Evolutionary conservation across 2,329 filamentous ascomycete species (phyloP).

Genomic region (Lachnellula arida): DNA sequence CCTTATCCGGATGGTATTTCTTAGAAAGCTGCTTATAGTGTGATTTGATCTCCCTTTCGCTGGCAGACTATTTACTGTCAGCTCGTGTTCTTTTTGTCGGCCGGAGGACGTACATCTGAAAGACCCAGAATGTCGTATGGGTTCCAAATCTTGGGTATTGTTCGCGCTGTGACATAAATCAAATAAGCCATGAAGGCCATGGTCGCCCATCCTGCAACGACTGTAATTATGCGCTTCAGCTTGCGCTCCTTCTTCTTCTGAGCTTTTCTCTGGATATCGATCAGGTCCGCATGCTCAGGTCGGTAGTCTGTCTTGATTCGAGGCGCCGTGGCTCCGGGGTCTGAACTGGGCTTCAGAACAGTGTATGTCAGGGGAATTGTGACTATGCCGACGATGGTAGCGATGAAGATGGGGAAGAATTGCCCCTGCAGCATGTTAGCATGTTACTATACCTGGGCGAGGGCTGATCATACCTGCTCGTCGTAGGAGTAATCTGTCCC

Average conservation of each 20-base stretch:
- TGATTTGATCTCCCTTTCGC: conserved; percentile 86
- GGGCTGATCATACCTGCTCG: conserved; percentile 59
- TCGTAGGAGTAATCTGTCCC: conserved; percentile 91
- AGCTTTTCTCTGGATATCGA: conserved; percentile 75
- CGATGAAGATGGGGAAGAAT: conserved; percentile 98
- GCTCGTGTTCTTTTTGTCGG: not conserved
- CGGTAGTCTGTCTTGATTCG: conserved; percentile 78
- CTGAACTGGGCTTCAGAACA: conserved; percentile 70
- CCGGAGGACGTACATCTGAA: conserved; percentile 56
- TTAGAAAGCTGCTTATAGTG: conserved; percentile 84
- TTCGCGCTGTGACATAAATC: conserved; percentile 71
- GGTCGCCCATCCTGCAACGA: conserved; percentile 70
- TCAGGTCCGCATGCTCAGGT: conserved; percentile 76
- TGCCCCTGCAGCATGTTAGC: conserved; percentile 57
- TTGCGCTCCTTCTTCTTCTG: conserved; percentile 88
- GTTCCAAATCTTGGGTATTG: conserved; percentile 80
- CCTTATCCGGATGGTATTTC: conserved; percentile 90
- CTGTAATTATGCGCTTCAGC: conserved; percentile 76
- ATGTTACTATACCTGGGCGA: not conserved
- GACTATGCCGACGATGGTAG: conserved; percentile 81
- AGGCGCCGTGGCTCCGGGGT: conserved; percentile 74
- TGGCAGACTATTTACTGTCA: conserved; percentile 55
- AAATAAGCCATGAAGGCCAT: conserved; percentile 93
- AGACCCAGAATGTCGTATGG: conserved; percentile 92
- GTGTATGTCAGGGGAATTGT: conserved; percentile 88